phyloP scores from a whole-genome alignment of 1,139 yeast genomes.

The Yamadazyma dushanensis region DNA sequence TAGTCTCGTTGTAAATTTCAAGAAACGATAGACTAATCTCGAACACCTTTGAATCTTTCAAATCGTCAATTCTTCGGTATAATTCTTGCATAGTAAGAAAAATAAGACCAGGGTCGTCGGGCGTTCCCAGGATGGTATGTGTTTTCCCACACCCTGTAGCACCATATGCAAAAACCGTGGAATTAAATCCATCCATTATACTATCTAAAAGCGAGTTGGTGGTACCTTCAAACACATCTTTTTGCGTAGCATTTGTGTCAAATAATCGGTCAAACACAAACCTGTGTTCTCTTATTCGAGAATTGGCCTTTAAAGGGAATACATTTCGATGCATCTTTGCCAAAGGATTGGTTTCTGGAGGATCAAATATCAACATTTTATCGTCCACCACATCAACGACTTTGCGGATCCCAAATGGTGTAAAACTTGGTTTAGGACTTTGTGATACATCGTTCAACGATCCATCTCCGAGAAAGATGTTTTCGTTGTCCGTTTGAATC shows the following conservation, averaged over 20 bases:
- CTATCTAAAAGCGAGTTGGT: constrained; percentile 73
- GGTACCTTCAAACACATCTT: constrained; percentile 65
- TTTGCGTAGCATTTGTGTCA: constrained; percentile 63
- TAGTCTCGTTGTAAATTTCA: constrained; percentile 89
- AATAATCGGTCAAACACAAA: constrained; percentile 83
- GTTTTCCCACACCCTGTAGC: constrained; percentile 99
- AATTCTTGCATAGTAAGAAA: constrained; percentile 78
- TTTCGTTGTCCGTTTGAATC: constrained; percentile 32
- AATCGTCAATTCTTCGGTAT: constrained; percentile 56
- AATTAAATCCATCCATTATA: constrained; percentile 80
- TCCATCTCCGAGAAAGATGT: constrained; percentile 59
- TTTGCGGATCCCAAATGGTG: constrained; percentile 62
- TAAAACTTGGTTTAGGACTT: constrained; percentile 9
- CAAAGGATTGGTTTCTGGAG: constrained; percentile 73
- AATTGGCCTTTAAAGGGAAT: constrained; percentile 40
- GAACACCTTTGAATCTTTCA: constrained; percentile 54
- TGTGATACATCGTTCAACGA: constrained; percentile 28
- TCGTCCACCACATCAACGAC: constrained; percentile 85
- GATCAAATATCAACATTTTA: constrained; percentile 86
- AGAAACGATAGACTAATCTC: constrained; percentile 72
- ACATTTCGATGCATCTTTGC: constrained; percentile 59
- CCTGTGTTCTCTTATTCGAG: constrained; percentile 71
- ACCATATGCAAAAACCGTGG: constrained; percentile 65
- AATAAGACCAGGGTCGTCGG: constrained; percentile 75
- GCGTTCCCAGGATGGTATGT: constrained; percentile 80